A percentile compares a stretch with the other conserved stretches of the same genome.
Evolutionary conservation across 179 eudicot genomes (phyloP).

Genomic region (Corrigiola litoralis): DNA sequence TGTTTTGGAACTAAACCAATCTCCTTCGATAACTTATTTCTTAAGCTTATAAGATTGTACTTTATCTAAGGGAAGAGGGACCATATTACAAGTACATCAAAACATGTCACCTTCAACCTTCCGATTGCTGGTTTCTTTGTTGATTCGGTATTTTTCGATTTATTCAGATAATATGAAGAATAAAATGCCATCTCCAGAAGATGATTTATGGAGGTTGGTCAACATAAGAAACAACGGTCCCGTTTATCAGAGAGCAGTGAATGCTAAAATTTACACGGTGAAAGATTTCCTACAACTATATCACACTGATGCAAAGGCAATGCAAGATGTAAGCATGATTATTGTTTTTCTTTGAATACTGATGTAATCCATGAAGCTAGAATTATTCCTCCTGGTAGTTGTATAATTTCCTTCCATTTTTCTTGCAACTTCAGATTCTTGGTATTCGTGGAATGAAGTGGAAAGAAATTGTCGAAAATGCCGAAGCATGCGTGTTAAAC

Average conservation of each 20-base stretch:
- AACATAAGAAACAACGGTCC: slow-evolving; percentile 28
- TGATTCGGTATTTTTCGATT: not conserved
- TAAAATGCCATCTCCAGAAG: slow-evolving; percentile 4
- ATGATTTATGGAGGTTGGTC: slow-evolving; percentile 25
- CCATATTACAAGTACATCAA: not conserved
- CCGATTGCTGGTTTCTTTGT: not conserved
- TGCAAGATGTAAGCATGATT: slow-evolving; percentile 14
- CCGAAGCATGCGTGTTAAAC: slow-evolving; percentile 38
- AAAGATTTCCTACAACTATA: slow-evolving; percentile 31
- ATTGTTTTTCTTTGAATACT: not conserved
- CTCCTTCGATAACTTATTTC: not conserved
- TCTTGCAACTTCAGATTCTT: slow-evolving; percentile 33
- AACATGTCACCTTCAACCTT: not conserved
- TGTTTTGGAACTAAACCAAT: not conserved
- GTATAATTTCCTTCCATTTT: not conserved
- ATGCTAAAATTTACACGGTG: slow-evolving; percentile 6
- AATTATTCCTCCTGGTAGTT: too few species aligned
- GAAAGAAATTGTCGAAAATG: slow-evolving; percentile 49
- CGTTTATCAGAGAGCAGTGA: slow-evolving; percentile 6
- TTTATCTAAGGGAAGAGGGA: not conserved
- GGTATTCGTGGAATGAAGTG: slow-evolving; percentile 43
- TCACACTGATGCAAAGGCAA: slow-evolving; percentile 27
- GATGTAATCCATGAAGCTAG: not conserved
- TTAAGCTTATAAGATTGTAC: not conserved
- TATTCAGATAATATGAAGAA: not conserved